Evolutionary conservation across 805 yeast genomes (phyloP).

Genomic region (Teunomyces panamensis): DNA sequence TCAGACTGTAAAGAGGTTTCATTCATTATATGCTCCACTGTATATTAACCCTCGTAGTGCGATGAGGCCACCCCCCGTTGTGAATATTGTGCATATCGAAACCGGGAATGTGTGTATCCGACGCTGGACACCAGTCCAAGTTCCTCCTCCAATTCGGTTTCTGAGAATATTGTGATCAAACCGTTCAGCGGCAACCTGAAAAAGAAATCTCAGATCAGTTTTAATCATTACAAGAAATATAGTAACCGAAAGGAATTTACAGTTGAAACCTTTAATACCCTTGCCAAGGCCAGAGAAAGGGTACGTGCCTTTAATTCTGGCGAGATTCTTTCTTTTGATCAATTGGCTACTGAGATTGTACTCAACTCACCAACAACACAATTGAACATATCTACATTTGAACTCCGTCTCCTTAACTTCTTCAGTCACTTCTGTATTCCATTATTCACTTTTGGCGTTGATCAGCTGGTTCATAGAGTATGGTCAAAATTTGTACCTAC

Average conservation of each 20-base stretch:
- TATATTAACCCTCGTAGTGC: constrained; percentile 24
- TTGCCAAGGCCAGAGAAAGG: background rate
- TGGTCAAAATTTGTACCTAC: constrained; percentile 28
- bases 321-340: background rate
- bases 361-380: constrained; percentile 18
- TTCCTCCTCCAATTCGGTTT: background rate
- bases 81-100: constrained; percentile 31
- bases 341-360: background rate
- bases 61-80: constrained; percentile 29
- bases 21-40: background rate
- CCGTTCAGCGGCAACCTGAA: background rate
- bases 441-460: constrained; percentile 23
- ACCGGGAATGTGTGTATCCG: constrained; percentile 23
- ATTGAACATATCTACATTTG: constrained; percentile 20
- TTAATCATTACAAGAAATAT: background rate
- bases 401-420: constrained; percentile 23
- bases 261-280: background rate
- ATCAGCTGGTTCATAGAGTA: constrained; percentile 16
- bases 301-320: background rate
- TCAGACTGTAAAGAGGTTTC: constrained; percentile 7
- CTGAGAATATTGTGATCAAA: background rate
- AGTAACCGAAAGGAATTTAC: background rate
- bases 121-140: background rate
- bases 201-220: background rate
- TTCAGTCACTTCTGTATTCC: constrained; percentile 28